These are phyloP conservation scores for Gamsiella multidivaricata DNA, from an alignment of 192 early-diverging fungal species.

Conservation along the genomic window DNA sequence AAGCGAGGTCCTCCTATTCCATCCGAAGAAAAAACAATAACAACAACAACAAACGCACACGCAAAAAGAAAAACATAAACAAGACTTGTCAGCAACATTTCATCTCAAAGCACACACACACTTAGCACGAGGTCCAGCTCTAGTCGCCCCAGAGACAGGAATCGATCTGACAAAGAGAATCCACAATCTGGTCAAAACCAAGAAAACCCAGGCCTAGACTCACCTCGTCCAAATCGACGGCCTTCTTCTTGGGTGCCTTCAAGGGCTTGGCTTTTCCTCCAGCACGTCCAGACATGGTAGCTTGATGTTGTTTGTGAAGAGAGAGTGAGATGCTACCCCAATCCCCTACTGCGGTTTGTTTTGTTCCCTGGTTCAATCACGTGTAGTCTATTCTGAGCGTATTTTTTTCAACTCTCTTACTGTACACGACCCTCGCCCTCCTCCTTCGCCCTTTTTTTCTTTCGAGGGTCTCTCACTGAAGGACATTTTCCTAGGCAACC, in stretches of 20 bases:
- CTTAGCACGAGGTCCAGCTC: no score
- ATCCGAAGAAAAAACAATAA: not conserved
- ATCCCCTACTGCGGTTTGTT: not conserved
- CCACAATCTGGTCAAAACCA: no score
- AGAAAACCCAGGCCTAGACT: not conserved
- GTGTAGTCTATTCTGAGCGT: no score
- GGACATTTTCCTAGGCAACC: no score
- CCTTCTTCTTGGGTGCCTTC: conserved; percentile 83
- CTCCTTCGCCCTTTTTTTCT: no score
- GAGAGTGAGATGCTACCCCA: conserved; percentile 2
- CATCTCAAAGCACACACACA: not conserved
- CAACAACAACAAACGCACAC: not conserved
- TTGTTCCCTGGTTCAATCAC: not conserved
- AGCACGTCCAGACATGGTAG: conserved; percentile 54
- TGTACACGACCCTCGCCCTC: no score
- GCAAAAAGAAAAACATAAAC: not conserved
- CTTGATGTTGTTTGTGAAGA: conserved; percentile 2
- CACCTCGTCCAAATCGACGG: conserved; percentile 72
- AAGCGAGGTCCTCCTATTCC: conserved; percentile 72
- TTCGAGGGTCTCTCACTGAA: no score
- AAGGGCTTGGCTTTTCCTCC: conserved; percentile 92
- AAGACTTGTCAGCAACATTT: not conserved
- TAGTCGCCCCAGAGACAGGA: no score
- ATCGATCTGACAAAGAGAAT: no score
- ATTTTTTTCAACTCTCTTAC: no score